Conservation (phyloP, 345 rosid species). For the Hibiscus syriacus region DNA sequence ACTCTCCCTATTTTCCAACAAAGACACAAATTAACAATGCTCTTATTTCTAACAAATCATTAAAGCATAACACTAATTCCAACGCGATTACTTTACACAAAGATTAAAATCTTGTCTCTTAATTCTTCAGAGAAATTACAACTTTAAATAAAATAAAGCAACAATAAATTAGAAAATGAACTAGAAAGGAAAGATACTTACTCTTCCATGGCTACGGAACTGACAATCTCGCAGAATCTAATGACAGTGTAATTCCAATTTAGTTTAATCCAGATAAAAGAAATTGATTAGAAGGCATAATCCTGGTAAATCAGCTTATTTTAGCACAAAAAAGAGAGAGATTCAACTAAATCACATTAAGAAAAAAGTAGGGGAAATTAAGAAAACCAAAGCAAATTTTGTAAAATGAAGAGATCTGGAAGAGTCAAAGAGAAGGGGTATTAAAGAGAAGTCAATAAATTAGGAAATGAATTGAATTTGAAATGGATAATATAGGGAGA, state of each 20-base stretch:
- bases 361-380: neutral
- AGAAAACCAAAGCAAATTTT: neutral
- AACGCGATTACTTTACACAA: neutral
- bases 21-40: neutral
- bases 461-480: neutral
- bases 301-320: neutral
- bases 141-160: neutral
- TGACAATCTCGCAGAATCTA: neutral
- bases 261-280: neutral
- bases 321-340: neutral
- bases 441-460: neutral
- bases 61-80: neutral
- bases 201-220: conserved; percentile 8
- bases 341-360: neutral
- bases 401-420: neutral
- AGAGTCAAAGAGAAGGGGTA: neutral
- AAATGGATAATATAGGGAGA: neutral
- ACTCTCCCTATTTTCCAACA: conserved; percentile 48
- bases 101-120: neutral
- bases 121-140: neutral
- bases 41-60: neutral
- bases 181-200: neutral
- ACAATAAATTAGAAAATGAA: neutral
- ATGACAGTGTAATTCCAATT: neutral
- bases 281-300: neutral